These are phyloP conservation scores for Penicillium egyptiacum DNA, from an alignment of 495 filamentous ascomycete genomes.

Conservation along the genomic window DNA sequence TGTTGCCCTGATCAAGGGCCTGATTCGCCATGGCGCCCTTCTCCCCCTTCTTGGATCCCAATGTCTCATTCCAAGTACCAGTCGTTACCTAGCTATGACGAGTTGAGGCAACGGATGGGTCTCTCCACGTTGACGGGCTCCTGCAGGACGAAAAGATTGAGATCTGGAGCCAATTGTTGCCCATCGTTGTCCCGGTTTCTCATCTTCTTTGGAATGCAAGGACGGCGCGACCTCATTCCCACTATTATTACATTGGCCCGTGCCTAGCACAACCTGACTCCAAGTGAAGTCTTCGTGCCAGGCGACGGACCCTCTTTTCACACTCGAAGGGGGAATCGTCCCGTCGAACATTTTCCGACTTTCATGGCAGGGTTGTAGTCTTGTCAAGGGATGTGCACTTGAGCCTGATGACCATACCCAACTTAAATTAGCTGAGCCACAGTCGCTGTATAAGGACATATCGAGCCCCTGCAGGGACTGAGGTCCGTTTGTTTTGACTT, in stretches of 20 bases:
- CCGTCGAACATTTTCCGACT: constrained; percentile 24
- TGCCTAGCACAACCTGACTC: constrained; percentile 23
- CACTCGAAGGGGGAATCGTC: constrained; percentile 19
- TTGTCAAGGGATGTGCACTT: constrained; percentile 31
- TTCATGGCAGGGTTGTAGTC: constrained; percentile 25
- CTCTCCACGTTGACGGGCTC: constrained; percentile 31
- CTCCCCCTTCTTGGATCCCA: constrained; percentile 24
- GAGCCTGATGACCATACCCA: constrained; percentile 27
- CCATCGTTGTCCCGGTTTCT: constrained; percentile 14
- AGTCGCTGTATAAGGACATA: constrained; percentile 32
- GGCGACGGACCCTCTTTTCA: constrained; percentile 8
- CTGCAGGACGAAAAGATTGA: constrained; percentile 22
- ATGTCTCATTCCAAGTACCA: constrained; percentile 34
- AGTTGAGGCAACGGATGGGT: constrained; percentile 15
- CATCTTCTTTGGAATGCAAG: constrained; percentile 33
- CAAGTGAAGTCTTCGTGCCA: constrained; percentile 17
- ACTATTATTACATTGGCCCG: constrained; percentile 31
- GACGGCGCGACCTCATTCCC: constrained; percentile 30
- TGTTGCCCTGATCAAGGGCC: constrained; percentile 28
- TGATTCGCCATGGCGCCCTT: constrained; percentile 26
- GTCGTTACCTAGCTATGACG: constrained; percentile 24
- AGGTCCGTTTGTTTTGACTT: constrained; percentile 21
- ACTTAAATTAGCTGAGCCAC: constrained; percentile 20
- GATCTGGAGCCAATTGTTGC: constrained; percentile 25
- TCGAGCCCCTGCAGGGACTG: constrained; percentile 28